These are phyloP conservation scores for Dryas integrifolia DNA, from an alignment of 331 rosid species.

Conservation along the genomic window DNA sequence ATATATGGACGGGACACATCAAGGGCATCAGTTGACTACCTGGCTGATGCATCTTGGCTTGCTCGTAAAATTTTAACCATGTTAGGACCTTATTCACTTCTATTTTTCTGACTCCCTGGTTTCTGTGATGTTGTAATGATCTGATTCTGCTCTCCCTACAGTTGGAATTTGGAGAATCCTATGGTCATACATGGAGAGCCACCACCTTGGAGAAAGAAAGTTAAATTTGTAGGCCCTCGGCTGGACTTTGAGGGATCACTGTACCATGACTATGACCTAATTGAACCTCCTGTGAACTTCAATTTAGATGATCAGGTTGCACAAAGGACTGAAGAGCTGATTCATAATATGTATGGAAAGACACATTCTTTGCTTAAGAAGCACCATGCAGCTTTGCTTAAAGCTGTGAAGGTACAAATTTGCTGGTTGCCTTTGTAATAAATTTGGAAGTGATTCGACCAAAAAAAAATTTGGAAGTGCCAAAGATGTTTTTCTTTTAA, in stretches of 20 bases:
- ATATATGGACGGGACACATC: conserved; percentile 94
- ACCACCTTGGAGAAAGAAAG: conserved; percentile 82
- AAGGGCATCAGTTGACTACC: conserved; percentile 80
- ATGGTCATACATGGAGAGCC: conserved; percentile 94
- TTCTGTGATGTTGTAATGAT: conserved; percentile 21
- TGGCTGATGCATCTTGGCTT: conserved; percentile 97
- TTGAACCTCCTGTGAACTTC: conserved; percentile 79
- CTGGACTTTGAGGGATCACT: conserved; percentile 96
- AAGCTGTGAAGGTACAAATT: conserved; percentile 66
- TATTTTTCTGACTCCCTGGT: conserved; percentile 5
- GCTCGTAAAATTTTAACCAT: conserved; percentile 96
- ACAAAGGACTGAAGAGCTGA: conserved; percentile 66
- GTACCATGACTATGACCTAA: conserved; percentile 65
- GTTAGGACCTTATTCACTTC: conserved; percentile 39
- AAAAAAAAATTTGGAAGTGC: background rate
- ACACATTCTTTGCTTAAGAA: conserved; percentile 68
- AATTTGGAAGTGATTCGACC: no score
- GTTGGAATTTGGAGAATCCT: conserved; percentile 98
- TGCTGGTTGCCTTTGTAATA: background rate
- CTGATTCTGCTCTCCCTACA: conserved; percentile 25
- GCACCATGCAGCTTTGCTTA: conserved; percentile 85
- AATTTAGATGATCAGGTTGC: conserved; percentile 80
- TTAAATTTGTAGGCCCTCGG: conserved; percentile 80
- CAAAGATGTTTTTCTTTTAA: no score
- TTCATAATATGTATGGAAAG: conserved; percentile 55